Base-by-base conservation (phyloP, 139 green algal species). In the Parachlorella kessleri region DNA sequence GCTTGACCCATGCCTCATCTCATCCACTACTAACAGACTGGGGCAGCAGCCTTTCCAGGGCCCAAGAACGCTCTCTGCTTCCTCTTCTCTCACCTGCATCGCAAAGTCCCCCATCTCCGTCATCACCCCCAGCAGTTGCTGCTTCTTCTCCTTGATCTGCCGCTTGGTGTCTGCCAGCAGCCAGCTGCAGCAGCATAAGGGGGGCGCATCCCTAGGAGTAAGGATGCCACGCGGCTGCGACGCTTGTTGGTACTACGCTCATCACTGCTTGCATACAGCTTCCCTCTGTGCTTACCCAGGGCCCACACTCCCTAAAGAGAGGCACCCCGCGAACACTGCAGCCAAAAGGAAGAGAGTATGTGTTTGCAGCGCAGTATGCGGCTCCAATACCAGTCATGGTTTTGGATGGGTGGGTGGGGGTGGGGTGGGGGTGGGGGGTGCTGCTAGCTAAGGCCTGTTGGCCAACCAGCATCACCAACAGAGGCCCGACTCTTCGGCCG, bases 111-210 rank as follows among this genome's bases (percentile, higher is more conserved):
- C 59, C 59, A 30, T 30, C 59, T 6, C 26, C 59, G 63, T 54
- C 67, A 91, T 78, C 39, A 75, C 77, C 23, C 40, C 63, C 72
- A 92, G 55, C 69, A 95, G 79, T 55, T 81, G 65, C 23, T 39
- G 68, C 54, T 91, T 91, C 71, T 91, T 90, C 8, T 66, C 55
- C 48, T 91, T 88, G 35, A 88, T 74, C 69, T 79, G 55, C 24
- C 35, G 40, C 73, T 89, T 89, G 42, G 79, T 67, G 7, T 86
- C 55, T 0, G 65, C 63, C 23, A 78, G 40, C 73, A 76, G 59
- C 72, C 28, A 33, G 14, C 32, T 76, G 72, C 55, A 84, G 36
- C 66, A 81, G 66, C 38, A 39, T 21, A 48, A 73, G 24, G 30
- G 28, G 28, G 48, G 64, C 32, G 70, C 26, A 23, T 6, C 40